A percentile compares a stretch with the other conserved stretches of the same genome.
These are phyloP conservation scores for Amauroascus verrucosus DNA, from an alignment of 2,329 filamentous ascomycete genomes.

Conservation along the genomic window DNA sequence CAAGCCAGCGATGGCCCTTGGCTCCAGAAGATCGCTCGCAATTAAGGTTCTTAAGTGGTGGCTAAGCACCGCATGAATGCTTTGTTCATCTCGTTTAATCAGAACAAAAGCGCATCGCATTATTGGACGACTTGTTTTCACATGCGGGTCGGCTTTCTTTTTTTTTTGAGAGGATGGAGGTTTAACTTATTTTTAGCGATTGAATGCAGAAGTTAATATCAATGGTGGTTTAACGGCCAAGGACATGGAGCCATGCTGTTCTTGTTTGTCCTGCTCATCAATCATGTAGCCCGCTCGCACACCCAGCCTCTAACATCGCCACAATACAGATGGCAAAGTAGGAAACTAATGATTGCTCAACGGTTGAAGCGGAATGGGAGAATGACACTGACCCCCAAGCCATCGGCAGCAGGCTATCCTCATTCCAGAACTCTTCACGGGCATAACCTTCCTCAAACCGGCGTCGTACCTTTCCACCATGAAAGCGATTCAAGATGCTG, in stretches of 20 bases:
- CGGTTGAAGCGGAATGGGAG: no score
- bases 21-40: no score
- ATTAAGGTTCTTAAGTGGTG: neutral
- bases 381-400: no score
- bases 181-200: neutral
- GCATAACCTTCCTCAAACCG: neutral
- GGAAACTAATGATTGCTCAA: neutral
- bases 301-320: no score
- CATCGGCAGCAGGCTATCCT: no score
- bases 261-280: neutral
- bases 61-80: neutral
- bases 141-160: neutral
- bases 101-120: neutral
- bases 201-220: no score
- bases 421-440: neutral
- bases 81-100: neutral
- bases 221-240: no score
- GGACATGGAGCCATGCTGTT: no score
- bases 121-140: neutral
- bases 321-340: no score
- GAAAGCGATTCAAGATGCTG: constrained; percentile 33
- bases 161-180: no score
- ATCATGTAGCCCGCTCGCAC: no score
- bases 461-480: constrained; percentile 27
- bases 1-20: no score